Evolutionary conservation across 148 eudicot species (phyloP), one percentile per base, ranked within the genome.

Genomic region (Oxyria digyna): DNA sequence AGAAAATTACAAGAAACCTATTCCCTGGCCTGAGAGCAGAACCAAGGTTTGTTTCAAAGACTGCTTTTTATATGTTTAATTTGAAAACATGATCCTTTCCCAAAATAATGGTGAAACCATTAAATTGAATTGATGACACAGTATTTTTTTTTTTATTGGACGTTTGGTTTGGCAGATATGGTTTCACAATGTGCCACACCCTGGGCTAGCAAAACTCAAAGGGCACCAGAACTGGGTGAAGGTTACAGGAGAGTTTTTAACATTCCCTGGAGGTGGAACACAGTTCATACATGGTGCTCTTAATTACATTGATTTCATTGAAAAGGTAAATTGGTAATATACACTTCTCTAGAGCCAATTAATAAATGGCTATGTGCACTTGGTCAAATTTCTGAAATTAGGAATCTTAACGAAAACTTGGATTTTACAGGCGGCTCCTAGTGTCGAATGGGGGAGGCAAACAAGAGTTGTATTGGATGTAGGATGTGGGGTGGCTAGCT

Each of bases 171-270:
- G 74, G 71, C 86, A 87, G 97, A 90, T 90, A 79, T 91, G 97
- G 97, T 91, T 83, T 70, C 78, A 79, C 50, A 91, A 91, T 74
- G 89, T 87, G 46, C 97, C 94, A 42, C 97, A 88, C 73, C 69
- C 83, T 20, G 68, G 26, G 82, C 82, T 88, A 68, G 97, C 94
- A 68, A 77, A 87, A 66, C 80, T 81, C 50, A 91, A 91, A 73
- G 91, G 97, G 35, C 89, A 91, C 67, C 94, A 91, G 40, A 91
- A 91, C 74, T 88, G 97, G 95, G 87, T 91, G 31, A 86, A 88
- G 78, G 72, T 86, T 64, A 45, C 85, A 4, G 91, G 94, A 20
- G 91, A 88, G 62, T 86, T 77, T 72, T 75, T 91, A 29, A 83
- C 87, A 9, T 91, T 88, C 73, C 95, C 91, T 0, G 97, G 94